Conservation (phyloP, 345 rosid species). For the Salix exigua region DNA sequence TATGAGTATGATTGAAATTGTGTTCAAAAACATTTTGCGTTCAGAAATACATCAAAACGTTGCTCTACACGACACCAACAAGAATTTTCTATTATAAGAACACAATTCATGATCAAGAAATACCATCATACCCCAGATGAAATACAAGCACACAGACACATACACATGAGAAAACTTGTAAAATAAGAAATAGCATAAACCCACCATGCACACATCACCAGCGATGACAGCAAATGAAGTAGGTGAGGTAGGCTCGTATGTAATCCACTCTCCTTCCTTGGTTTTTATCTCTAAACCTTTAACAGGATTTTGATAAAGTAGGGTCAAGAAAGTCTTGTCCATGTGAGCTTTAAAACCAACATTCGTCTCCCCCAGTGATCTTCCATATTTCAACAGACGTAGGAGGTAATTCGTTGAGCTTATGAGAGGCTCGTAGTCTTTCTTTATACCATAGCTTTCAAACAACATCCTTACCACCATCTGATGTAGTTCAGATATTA, state of each 20-base stretch:
- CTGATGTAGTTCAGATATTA: constrained; percentile 41
- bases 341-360: constrained; percentile 49
- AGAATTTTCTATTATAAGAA: no score
- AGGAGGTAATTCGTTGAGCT: constrained; percentile 48
- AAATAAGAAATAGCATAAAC: not conserved
- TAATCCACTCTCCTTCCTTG: constrained; percentile 45
- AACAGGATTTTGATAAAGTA: constrained; percentile 60
- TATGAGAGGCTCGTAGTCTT: constrained; percentile 30
- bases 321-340: constrained; percentile 58
- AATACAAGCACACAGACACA: no score
- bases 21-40: no score
- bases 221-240: constrained; percentile 44
- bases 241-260: constrained; percentile 45
- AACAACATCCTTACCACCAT: constrained; percentile 48
- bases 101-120: not conserved
- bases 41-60: no score
- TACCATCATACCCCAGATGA: no score
- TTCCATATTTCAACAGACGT: constrained; percentile 45
- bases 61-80: no score
- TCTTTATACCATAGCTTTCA: constrained; percentile 50
- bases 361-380: constrained; percentile 41
- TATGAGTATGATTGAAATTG: no score
- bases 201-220: constrained; percentile 63
- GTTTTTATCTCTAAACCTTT: constrained; percentile 46
- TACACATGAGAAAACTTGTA: no score